Conservation (phyloP, 106 monocot genomes). For the Chionographis japonica region DNA sequence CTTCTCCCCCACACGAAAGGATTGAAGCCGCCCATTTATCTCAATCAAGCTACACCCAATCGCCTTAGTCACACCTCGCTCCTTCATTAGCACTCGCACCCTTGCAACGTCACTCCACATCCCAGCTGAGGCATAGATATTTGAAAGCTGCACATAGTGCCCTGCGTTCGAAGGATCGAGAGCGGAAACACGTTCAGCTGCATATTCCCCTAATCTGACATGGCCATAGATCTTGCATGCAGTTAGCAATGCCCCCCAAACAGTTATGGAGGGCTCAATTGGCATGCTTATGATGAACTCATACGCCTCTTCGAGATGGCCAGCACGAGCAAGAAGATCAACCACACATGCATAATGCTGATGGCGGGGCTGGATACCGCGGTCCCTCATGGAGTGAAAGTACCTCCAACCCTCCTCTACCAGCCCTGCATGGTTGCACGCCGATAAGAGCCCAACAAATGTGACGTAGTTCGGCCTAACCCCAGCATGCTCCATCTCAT, state of each 20-base stretch:
- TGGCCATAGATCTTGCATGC: conserved; percentile 62
- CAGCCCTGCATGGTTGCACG: conserved; percentile 68
- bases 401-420: conserved; percentile 55
- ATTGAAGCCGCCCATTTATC: conserved; percentile 38
- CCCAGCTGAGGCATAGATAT: conserved; percentile 60
- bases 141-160: conserved; percentile 83
- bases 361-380: conserved; percentile 41
- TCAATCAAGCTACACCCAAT: conserved; percentile 56
- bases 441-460: conserved; percentile 53
- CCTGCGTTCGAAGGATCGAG: conserved; percentile 72
- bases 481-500: conserved; percentile 42
- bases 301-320: conserved; percentile 44
- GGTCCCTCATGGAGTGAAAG: conserved; percentile 51
- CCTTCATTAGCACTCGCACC: conserved; percentile 59
- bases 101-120: conserved; percentile 61
- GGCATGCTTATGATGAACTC: conserved; percentile 64
- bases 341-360: conserved; percentile 77
- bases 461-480: conserved; percentile 68
- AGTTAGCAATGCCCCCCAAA: conserved; percentile 77
- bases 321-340: conserved; percentile 74
- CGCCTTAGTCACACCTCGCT: conserved; percentile 41
- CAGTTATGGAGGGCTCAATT: conserved; percentile 43
- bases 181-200: conserved; percentile 41
- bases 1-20: conserved; percentile 40
- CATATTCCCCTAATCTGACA: conserved; percentile 44